Evolutionary conservation across 805 yeast species (phyloP), one percentile per base, ranked within the genome.

Genomic region (Maudiozyma serrabonitensis): DNA sequence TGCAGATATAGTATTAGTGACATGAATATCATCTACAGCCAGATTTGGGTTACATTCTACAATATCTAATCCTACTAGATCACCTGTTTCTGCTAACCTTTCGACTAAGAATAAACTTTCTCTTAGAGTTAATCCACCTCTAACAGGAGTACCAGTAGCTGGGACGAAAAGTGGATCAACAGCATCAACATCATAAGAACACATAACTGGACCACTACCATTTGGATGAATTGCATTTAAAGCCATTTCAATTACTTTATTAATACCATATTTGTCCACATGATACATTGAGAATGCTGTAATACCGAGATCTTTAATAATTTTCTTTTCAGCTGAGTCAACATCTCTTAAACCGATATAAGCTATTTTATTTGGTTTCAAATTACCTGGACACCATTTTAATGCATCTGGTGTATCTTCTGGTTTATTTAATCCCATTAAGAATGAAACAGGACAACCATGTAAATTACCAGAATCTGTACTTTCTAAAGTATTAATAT

Each of bases 91-190:
- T 8, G 96, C 96, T 34, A 90, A 74, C 56, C 91, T 93, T 71
- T 91, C 99, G 52, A 90, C 93, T 48, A 91, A 69, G 64, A 84
- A 91, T 65, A 93, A 76, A 46, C 96, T 97, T 70, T 91, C 99
- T 71, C 99, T 80, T 68, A 91, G 76, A 8, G 96, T 83, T 55
- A 91, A 74, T 3, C 99, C 99, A 55, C 98, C 98, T 66, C 95
- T 82, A 15, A 91, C 99, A 41, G 97, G 91, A 1, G 99, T 93
- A 48, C 99, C 99, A 1, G 99, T 91, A 39, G 97, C 95, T 18
- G 96, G 97, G 13, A 93, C 96, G 63, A 74, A 89, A 53, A 81
- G 75, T 45, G 98, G 98, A 69, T 91, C 99, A 51, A 93, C 83
- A 41, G 97, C 97, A 69, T 91, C 99, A 42, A 91, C 97, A 64